Evolutionary conservation across 1,284 basidiomycete genomes (phyloP).

Genomic region (Pholiota adiposa): DNA sequence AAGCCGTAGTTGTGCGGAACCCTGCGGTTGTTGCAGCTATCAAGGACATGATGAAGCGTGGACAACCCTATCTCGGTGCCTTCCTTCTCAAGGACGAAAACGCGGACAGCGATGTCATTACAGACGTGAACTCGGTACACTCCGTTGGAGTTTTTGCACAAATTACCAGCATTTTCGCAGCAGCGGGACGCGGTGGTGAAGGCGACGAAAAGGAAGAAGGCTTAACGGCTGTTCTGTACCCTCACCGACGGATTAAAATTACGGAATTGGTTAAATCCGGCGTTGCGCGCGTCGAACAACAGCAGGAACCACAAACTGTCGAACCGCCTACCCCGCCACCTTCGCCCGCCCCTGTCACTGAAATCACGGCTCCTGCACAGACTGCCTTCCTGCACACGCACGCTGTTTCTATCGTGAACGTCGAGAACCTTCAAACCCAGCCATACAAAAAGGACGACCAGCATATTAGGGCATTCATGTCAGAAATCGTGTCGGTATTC

Average conservation of each 20-base stretch:
- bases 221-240: slow-evolving; percentile 94
- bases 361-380: slow-evolving; percentile 55
- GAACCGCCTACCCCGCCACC: slow-evolving; percentile 47
- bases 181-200: slow-evolving; percentile 62
- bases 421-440: slow-evolving; percentile 82
- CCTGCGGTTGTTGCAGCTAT: slow-evolving; percentile 93
- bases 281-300: slow-evolving; percentile 46
- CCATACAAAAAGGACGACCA: slow-evolving; percentile 94
- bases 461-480: slow-evolving; percentile 94
- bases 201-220: slow-evolving; percentile 75
- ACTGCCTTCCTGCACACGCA: slow-evolving; percentile 93
- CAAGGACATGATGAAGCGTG: slow-evolving; percentile 95
- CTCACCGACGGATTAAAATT: slow-evolving; percentile 91
- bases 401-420: slow-evolving; percentile 89
- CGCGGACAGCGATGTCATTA: slow-evolving; percentile 92
- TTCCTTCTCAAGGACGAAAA: slow-evolving; percentile 97
- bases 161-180: slow-evolving; percentile 93
- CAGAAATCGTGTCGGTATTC: slow-evolving; percentile 96
- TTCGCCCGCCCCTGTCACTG: slow-evolving; percentile 37
- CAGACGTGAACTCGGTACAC: slow-evolving; percentile 88
- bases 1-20: slow-evolving; percentile 91
- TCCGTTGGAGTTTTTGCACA: slow-evolving; percentile 97
- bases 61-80: slow-evolving; percentile 97
- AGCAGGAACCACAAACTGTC: slow-evolving; percentile 47
- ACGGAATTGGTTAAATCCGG: slow-evolving; percentile 84